Evolutionary conservation across 257 asterid species (phyloP).

Genomic region (Perilla frutescens): DNA sequence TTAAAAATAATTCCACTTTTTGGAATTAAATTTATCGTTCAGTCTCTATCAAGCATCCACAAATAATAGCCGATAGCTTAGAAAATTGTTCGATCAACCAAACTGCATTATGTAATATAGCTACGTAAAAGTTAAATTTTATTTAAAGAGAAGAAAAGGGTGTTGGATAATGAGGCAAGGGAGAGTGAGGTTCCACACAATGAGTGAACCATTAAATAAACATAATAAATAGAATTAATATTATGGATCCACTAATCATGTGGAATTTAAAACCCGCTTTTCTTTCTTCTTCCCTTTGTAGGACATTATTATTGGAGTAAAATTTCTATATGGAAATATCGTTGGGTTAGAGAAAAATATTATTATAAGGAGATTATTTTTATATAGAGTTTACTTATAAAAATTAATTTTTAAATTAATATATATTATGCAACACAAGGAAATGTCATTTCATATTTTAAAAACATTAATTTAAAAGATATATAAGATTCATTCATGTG

Average conservation of each 20-base stretch:
- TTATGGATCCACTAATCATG: conserved; percentile 40
- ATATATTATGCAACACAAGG: too few relatives aligned
- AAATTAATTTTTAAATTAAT: too few relatives aligned
- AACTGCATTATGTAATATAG: conserved; percentile 13
- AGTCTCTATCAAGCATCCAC: conserved; percentile 20
- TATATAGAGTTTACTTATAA: too few relatives aligned
- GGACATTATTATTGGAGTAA: not conserved
- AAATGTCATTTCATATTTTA: too few relatives aligned
- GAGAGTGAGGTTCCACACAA: not conserved
- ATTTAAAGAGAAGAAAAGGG: not conserved
- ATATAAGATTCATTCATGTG: too few relatives aligned
- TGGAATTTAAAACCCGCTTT: conserved; percentile 30
- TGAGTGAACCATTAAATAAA: conserved; percentile 32
- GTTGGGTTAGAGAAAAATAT: too few relatives aligned
- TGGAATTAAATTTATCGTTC: not conserved
- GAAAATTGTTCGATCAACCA: conserved; percentile 22
- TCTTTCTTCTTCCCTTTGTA: not conserved
- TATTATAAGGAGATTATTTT: too few relatives aligned
- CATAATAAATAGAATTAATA: conserved; percentile 24
- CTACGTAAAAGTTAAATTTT: conserved; percentile 9
- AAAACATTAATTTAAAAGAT: too few relatives aligned
- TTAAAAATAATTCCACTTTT: not conserved
- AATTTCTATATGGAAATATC: too few relatives aligned
- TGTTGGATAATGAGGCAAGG: not conserved
- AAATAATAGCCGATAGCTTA: not conserved